Conservation (phyloP, 1,284 basidiomycete species). For the Rhodotorula sp. region DNA sequence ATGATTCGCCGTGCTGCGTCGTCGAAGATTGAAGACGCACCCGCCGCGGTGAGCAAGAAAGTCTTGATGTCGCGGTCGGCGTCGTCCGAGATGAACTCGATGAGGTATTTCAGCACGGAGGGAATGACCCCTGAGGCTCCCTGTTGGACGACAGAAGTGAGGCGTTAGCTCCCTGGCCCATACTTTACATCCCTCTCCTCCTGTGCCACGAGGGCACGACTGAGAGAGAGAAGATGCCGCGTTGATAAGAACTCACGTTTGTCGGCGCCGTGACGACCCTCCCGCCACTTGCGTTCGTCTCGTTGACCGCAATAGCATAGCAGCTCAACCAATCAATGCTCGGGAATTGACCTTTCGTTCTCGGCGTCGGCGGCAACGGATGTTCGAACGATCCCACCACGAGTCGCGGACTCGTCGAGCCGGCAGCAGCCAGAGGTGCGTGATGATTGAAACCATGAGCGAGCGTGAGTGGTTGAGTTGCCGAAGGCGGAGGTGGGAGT, state of each 20-base stretch:
- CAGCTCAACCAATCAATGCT: constrained; percentile 82
- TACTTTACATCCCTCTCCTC: neutral
- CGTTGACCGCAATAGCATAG: constrained; percentile 60
- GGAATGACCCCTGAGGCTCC: constrained; percentile 78
- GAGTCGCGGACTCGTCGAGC: constrained; percentile 38
- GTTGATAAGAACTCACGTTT: constrained; percentile 53
- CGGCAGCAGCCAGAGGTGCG: neutral
- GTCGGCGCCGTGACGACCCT: constrained; percentile 93
- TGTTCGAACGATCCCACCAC: constrained; percentile 80
- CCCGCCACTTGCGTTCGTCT: constrained; percentile 83
- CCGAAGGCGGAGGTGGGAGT: neutral
- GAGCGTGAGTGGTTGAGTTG: constrained; percentile 6
- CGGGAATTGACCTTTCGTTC: constrained; percentile 74
- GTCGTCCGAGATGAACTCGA: constrained; percentile 87
- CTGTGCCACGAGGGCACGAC: neutral
- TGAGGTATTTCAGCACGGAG: constrained; percentile 65
- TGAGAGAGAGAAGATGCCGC: constrained; percentile 11
- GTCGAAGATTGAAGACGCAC: constrained; percentile 52
- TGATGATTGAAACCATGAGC: constrained; percentile 5
- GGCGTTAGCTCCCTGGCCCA: neutral
- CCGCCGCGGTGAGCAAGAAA: constrained; percentile 74
- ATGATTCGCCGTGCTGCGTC: neutral
- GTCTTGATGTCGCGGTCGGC: constrained; percentile 81
- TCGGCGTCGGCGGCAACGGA: constrained; percentile 69
- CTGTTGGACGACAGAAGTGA: constrained; percentile 37